These are phyloP conservation scores for Cryptosporidium meleagridis DNA, from an alignment of 169 alveolate species.

Conservation along the genomic window DNA sequence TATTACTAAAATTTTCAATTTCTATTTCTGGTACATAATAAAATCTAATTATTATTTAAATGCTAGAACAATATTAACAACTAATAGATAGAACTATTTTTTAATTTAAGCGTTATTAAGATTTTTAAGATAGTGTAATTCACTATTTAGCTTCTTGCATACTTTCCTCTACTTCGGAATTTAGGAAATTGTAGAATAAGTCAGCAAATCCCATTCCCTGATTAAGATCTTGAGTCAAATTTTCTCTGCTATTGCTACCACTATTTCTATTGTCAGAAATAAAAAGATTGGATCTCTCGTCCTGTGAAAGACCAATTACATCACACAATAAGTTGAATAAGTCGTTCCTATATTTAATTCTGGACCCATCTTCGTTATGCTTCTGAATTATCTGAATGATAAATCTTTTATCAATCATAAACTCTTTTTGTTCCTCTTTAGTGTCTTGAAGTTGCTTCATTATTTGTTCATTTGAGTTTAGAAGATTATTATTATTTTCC, in stretches of 20 bases:
- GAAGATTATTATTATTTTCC: conserved; percentile 50
- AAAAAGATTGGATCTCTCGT: conserved; percentile 11
- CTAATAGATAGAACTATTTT: not conserved
- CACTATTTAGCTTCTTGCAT: not conserved
- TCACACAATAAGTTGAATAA: conserved; percentile 57
- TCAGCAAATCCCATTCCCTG: conserved; percentile 67
- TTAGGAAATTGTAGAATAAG: conserved; percentile 39
- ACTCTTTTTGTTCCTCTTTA: conserved; percentile 35
- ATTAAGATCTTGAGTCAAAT: not conserved
- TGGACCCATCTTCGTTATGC: conserved; percentile 49
- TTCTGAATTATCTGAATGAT: conserved; percentile 47
- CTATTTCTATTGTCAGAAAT: not conserved
- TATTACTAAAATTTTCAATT: too few species aligned
- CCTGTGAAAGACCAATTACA: conserved; percentile 43
- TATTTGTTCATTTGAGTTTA: conserved; percentile 28
- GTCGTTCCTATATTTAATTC: conserved; percentile 56
- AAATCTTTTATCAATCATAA: conserved; percentile 55
- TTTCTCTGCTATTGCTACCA: conserved; percentile 18
- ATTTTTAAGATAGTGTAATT: not conserved
- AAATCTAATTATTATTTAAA: too few species aligned
- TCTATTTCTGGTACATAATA: not conserved
- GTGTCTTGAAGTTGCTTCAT: conserved; percentile 8
- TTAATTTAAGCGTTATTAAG: not conserved
- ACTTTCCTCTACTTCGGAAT: conserved; percentile 46
- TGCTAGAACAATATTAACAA: not conserved